Percentiles rank a stretch among this genome's conserved stretches.
Evolutionary conservation across 306 rosid genomes (phyloP).

Genomic region (Dicorynia guianensis): DNA sequence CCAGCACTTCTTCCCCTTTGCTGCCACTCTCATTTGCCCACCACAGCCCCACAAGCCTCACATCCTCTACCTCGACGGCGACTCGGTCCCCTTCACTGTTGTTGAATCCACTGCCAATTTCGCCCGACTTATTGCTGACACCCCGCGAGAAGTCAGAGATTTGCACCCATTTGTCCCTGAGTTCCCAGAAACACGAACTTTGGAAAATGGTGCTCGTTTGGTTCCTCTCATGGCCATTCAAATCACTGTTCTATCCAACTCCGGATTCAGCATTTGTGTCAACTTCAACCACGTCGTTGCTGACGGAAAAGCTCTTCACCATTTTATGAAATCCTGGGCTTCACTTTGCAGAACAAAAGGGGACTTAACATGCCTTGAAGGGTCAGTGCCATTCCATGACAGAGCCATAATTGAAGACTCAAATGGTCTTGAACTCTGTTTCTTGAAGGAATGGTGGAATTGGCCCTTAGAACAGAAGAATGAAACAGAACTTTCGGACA

Average conservation of each 20-base stretch:
- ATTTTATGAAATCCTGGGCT: constrained; percentile 22
- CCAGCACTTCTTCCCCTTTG: constrained; percentile 21
- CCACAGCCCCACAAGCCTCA: constrained; percentile 22
- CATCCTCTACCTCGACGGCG: background rate
- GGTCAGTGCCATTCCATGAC: background rate
- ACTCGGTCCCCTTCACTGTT: constrained; percentile 9
- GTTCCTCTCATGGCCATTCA: background rate
- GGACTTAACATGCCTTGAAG: background rate
- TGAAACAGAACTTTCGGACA: background rate
- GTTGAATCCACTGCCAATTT: background rate
- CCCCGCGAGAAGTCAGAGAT: background rate
- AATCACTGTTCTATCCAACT: background rate
- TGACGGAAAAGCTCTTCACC: constrained; percentile 6
- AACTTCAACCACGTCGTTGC: background rate
- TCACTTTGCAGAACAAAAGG: background rate
- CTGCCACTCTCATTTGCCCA: constrained; percentile 3
- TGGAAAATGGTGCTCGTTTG: background rate
- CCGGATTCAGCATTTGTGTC: background rate
- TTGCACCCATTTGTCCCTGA: background rate
- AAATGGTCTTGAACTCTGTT: background rate
- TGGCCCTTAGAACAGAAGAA: background rate
- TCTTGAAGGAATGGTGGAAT: background rate
- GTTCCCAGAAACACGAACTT: background rate
- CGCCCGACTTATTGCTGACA: background rate
- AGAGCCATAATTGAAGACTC: background rate